Evolutionary conservation across 2,329 filamentous ascomycete genomes (phyloP), one percentile per base, ranked within the genome.

Genomic region (Exserohilum rostratum): DNA sequence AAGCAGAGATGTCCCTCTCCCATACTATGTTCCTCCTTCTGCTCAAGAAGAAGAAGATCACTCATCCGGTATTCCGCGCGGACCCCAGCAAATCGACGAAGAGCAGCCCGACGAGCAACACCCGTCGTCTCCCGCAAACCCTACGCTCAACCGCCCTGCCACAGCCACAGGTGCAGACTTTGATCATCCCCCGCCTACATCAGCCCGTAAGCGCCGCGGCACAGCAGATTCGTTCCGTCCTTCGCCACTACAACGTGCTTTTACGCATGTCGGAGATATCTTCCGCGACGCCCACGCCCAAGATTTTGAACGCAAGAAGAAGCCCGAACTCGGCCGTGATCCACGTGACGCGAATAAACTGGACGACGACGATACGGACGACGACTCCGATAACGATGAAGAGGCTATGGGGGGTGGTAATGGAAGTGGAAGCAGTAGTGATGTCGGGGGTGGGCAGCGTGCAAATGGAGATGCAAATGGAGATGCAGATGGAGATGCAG

Each of bases 231-330:
- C 58, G 0, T 60, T 58, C 35, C 59, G 60, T 3, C 58, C 68
- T 2, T 74, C 71, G 0, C 77, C 78, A 0, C 50, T 79, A 2
- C 65, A 74, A 22, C 62, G 74, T 18, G 79, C 76, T 6, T 75
- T 85, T 10, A 75, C 75, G n/a, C 77, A 83, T 1, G 81, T 88
- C 11, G 85, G 84, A 5, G 85, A 82, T 12, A 86, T 92, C n/a
- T 82, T 97, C 62, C 89, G 91, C 3, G 84, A 88, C 57, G 93
- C 93, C 5, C 95, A 98, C 73, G 89, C 85, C 57, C 89, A 96
- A 73, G 93, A 98, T 76, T 98, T 97, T 72, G 90, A 96, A 76
- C 89, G 95, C 78, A 90, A 86, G 72, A 83, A 85, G 58, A 82
- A 79, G 25, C 80, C 81, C 0, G 79, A 80, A 31, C 70, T 78